Base-by-base conservation (phyloP, 164 flowering plant genomes). In the Akebia trifoliata region DNA sequence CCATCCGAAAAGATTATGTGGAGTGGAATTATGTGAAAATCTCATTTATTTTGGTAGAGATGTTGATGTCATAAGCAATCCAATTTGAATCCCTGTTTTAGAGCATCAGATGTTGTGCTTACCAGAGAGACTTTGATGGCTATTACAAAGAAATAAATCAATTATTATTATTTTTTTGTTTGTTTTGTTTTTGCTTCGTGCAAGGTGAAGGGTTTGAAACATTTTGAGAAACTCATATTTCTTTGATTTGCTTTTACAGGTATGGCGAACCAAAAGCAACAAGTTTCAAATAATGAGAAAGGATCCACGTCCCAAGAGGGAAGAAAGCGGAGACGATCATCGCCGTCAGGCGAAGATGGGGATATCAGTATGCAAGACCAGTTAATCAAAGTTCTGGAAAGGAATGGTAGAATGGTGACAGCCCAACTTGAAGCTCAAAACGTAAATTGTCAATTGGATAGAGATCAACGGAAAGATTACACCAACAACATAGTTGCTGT, bases 391-490 rank as follows among this genome's bases (percentile, higher is more conserved):
- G 77, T 82, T 4, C 48, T 90, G 54, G 89, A 90, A 48, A 76
- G 69, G 65, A 90, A 85, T 44, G 79, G 86, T 12, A 74, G 67
- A 69, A 65, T 80, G 75, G 61, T 90, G 57, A 57, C 73, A 5
- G 72, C 81, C 4, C 91, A 84, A 60, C 80, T 90, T 15, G 87
- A 87, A 71, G 82, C 84, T 56, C 90, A 85, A 54, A 85, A 85
- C 68, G 51, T 47, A 36, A 80, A 81, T 57, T 69, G 61, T 31
- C 71, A 77, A 51, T 36, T 80, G 72, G 95, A 84, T 53, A 74
- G 87, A 51, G 84, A 85, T 54, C 95, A 84, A 60, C 51, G 87
- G 63, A 82, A 77, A 37, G 81, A 77, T 49, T 80, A 80, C 20
- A 68, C 72, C 0, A 67, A 73, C 60, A 75, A 74, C 72, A 59